phyloP scores from a whole-genome alignment of 2,329 filamentous ascomycete species.

The Hymenoscyphus scutula region DNA sequence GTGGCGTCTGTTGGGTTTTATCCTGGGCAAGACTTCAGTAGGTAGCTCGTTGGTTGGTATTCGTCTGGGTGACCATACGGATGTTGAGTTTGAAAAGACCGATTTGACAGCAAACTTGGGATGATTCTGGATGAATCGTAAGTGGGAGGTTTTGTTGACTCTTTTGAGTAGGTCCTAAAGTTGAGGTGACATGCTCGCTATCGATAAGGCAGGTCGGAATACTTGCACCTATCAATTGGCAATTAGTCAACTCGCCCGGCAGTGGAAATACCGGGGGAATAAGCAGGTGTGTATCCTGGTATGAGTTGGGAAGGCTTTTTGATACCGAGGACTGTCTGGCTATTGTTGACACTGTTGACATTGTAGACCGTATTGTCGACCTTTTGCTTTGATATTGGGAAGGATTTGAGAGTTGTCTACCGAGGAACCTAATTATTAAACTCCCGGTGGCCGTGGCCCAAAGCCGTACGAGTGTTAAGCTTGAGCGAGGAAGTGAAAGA shows the following conservation, averaged over 20 bases:
- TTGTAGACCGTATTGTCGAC: not conserved
- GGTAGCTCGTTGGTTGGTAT: not conserved
- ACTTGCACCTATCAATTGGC: too few species aligned
- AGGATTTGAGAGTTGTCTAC: not conserved
- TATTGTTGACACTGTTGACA: not conserved
- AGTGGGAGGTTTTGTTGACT: not conserved
- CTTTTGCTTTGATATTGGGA: not conserved
- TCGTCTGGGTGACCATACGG: not conserved
- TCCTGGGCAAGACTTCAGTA: not conserved
- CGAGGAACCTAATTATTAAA: not conserved
- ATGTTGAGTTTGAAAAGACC: not conserved
- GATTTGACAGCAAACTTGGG: too few species aligned
- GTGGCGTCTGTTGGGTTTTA: not conserved
- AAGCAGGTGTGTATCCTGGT: not conserved
- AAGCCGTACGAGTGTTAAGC: not conserved
- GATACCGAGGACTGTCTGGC: not conserved
- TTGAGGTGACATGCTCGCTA: not conserved
- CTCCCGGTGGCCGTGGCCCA: not conserved
- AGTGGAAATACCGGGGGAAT: not conserved
- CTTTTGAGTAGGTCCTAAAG: not conserved
- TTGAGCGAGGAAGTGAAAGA: too few species aligned
- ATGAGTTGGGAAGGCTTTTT: not conserved
- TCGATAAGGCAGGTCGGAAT: slow-evolving; percentile 1
- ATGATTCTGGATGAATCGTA: not conserved
- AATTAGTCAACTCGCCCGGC: too few species aligned